phyloP scores from a whole-genome alignment of 2,329 filamentous ascomycete genomes.

The Talaromyces amestolkiae region DNA sequence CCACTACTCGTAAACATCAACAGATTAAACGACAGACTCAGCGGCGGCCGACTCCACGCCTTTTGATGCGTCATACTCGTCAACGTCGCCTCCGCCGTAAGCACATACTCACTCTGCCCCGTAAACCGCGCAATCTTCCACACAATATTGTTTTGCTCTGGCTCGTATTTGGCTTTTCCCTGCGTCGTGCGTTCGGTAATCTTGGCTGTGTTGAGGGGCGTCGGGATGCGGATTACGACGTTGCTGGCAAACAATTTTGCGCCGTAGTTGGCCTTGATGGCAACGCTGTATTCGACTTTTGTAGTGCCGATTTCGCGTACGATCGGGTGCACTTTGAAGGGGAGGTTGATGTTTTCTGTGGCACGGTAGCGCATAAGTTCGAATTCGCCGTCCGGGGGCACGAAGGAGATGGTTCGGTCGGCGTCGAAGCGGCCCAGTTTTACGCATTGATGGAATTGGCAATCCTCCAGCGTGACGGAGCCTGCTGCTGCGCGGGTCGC shows the following conservation, averaged over 20 bases:
- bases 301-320: conserved; percentile 96
- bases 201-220: conserved; percentile 90
- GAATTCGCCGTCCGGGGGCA: conserved; percentile 95
- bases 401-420: conserved; percentile 93
- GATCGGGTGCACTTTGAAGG: conserved; percentile 98
- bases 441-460: conserved; percentile 98
- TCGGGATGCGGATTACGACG: conserved; percentile 89
- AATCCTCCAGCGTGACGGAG: conserved; percentile 93
- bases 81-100: conserved; percentile 88
- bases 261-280: conserved; percentile 94
- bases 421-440: conserved; percentile 96
- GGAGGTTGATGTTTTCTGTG: conserved; percentile 96
- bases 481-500: conserved; percentile 93
- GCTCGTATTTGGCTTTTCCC: conserved; percentile 98
- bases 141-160: conserved; percentile 94
- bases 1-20: conserved; percentile 98
- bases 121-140: conserved; percentile 99
- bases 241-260: conserved; percentile 96
- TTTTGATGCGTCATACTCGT: conserved; percentile 98
- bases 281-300: conserved; percentile 98
- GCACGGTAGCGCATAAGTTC: conserved; percentile 98
- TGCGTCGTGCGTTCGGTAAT: conserved; percentile 91
- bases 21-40: conserved; percentile 87
- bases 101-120: conserved; percentile 92
- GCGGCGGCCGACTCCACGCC: conserved; percentile 88